A percentile compares a stretch with the other conserved stretches of the same genome.
phyloP scores from a whole-genome alignment of 441 rosid genomes.

The Erodium trifolium region DNA sequence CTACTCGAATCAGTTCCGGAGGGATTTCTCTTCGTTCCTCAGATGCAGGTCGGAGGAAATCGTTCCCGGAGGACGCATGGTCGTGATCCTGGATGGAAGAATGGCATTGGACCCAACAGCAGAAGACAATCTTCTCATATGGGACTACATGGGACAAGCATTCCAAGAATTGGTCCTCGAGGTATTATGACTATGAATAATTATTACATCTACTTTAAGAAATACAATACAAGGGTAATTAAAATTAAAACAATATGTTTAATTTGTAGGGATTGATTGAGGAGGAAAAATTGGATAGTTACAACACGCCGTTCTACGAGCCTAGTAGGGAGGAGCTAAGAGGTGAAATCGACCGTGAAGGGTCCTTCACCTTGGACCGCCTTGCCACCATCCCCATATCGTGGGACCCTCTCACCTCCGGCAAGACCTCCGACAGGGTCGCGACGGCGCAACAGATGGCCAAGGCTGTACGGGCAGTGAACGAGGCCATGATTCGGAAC shows the following conservation, averaged over 20 bases:
- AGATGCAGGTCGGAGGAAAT: conserved; percentile 28
- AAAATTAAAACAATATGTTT: too few relatives aligned
- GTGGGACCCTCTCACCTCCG: conserved; percentile 30
- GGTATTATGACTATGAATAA: conserved; percentile 13
- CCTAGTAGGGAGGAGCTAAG: conserved; percentile 30
- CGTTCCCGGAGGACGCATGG: conserved; percentile 32
- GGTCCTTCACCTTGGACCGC: conserved; percentile 26
- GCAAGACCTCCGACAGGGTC: conserved; percentile 20
- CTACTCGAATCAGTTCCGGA: conserved; percentile 28
- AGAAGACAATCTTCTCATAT: conserved; percentile 29
- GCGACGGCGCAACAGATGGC: conserved; percentile 24
- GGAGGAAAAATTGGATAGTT: conserved; percentile 29
- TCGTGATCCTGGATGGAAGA: conserved; percentile 30
- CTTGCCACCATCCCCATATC: conserved; percentile 19
- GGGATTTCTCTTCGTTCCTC: conserved; percentile 36
- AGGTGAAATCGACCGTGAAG: conserved; percentile 29
- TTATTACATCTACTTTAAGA: too few relatives aligned
- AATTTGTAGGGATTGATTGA: conserved; percentile 29
- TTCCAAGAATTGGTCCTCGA: conserved; percentile 34
- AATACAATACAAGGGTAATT: too few relatives aligned
- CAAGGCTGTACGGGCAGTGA: conserved; percentile 28
- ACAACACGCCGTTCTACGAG: conserved; percentile 31
- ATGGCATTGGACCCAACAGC: conserved; percentile 25
- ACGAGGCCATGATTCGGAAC: conserved; percentile 29
- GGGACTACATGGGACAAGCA: conserved; percentile 43